Conservation (phyloP, 106 monocot genomes). For the Phalaenopsis equestris region DNA sequence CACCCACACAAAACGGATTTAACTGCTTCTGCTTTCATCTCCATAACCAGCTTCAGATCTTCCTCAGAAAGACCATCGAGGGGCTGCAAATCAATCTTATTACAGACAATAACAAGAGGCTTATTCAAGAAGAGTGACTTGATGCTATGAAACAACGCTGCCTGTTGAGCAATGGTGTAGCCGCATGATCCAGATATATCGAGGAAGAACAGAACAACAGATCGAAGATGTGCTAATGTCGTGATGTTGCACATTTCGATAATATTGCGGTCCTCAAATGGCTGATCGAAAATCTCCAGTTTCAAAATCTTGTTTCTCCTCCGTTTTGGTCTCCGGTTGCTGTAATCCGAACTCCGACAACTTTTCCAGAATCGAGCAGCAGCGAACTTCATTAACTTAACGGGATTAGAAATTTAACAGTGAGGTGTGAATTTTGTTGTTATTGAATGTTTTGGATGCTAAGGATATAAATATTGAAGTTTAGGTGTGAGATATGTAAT, state of each 20-base stretch:
- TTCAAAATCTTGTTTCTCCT: too few relatives aligned
- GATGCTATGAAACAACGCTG: conserved; percentile 88
- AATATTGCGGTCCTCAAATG: conserved; percentile 91
- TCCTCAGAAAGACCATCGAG: conserved; percentile 72
- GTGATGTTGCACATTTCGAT: conserved; percentile 99
- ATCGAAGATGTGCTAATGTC: conserved; percentile 68
- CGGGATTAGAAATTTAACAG: too few relatives aligned
- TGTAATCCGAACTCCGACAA: too few relatives aligned
- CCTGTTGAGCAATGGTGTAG: conserved; percentile 78
- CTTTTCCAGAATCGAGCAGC: too few relatives aligned
- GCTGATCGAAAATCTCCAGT: conserved; percentile 87
- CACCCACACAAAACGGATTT: conserved; percentile 31
- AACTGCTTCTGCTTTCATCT: conserved; percentile 83
- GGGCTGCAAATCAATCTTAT: conserved; percentile 93
- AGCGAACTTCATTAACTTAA: too few relatives aligned
- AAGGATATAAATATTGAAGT: too few relatives aligned
- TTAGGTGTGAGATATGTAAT: too few relatives aligned
- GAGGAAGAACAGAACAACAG: conserved; percentile 83
- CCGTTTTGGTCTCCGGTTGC: too few relatives aligned
- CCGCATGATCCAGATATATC: conserved; percentile 95
- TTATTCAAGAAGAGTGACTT: conserved; percentile 90
- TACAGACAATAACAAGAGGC: conserved; percentile 84
- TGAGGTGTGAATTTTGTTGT: too few relatives aligned
- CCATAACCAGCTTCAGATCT: conserved; percentile 74
- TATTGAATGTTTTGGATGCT: too few relatives aligned